A percentile compares a stretch with the other conserved stretches of the same genome.
These are phyloP conservation scores for Capsicum rhomboideum DNA, from an alignment of 257 asterid species.

Conservation along the genomic window DNA sequence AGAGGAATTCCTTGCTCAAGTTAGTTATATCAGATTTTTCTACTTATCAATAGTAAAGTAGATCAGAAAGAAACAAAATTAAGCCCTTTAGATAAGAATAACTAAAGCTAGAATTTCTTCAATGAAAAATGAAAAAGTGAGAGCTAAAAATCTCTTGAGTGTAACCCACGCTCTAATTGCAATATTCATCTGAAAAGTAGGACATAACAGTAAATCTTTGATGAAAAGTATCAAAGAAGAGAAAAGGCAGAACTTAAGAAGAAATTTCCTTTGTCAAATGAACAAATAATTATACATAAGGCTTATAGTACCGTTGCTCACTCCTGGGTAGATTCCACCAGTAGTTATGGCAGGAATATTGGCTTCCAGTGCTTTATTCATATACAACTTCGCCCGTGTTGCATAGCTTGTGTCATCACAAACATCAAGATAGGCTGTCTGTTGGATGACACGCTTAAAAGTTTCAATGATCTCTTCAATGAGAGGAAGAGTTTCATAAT, in stretches of 20 bases:
- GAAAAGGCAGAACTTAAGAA: neutral
- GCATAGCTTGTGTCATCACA: slow-evolving; percentile 89
- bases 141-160: neutral
- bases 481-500: neutral
- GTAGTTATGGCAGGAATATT: slow-evolving; percentile 85
- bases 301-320: slow-evolving; percentile 75
- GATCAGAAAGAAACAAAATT: neutral
- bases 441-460: slow-evolving; percentile 12
- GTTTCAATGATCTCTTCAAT: neutral
- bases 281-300: slow-evolving; percentile 20
- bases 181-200: neutral
- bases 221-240: neutral
- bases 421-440: slow-evolving; percentile 91
- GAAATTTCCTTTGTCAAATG: neutral
- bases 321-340: slow-evolving; percentile 98
- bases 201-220: neutral
- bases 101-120: neutral
- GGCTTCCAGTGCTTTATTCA: slow-evolving; percentile 58
- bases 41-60: neutral
- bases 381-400: slow-evolving; percentile 68
- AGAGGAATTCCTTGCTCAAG: neutral
- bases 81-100: neutral
- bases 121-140: neutral
- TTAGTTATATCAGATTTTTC: neutral
- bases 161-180: neutral